Base-by-base conservation (phyloP, 257 asterid species). In the Nicotiana noctiflora region DNA sequence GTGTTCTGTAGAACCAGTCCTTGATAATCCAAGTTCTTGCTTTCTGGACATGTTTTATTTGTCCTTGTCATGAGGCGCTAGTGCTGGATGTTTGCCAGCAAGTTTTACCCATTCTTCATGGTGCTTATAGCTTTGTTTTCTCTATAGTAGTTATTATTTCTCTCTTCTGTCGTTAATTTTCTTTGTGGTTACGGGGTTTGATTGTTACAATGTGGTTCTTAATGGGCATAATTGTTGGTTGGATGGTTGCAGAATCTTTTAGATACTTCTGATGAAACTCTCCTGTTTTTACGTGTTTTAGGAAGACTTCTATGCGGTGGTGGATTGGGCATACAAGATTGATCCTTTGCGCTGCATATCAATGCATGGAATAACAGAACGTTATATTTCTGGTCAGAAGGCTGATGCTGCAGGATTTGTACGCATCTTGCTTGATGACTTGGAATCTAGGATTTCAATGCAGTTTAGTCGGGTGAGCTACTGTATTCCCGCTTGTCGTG, bases 281-380 rank as follows among this genome's bases (percentile, higher is more conserved):
- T 77, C 78, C 25, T 81, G 37, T 23, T 79, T 67, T 61, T 63
- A 67, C n/a, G 49, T 64, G 77, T 44, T 87, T 60, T 85, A 96
- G 99, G 99, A 96, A 84, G 98, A 96, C 85, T 96, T 96, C 87
- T 94, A 88, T 90, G 93, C 94, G 66, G 92, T 96, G 89, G 93
- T 96, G 85, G 99, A 96, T 81, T 96, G 99, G 99, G 98, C 97
- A 11, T 86, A 90, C 89, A 96, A 94, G 91, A 91, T 90, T 64
- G 99, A 96, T 86, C 97, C 99, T 88, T 88, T 96, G 86, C 97
- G 97, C 67, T 90, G 97, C 84, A 92, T 96, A 89, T 96, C 99
- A 44, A 94, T 96, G 99, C 96, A 94, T 79, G 98, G 99, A 86
- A 91, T 91, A 63, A 94, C 99, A 25, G 98, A 96, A 74, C 90